Evolutionary conservation across 2,329 filamentous ascomycete species (phyloP), one percentile per base, ranked within the genome.

Genomic region (Fusarium nanum): DNA sequence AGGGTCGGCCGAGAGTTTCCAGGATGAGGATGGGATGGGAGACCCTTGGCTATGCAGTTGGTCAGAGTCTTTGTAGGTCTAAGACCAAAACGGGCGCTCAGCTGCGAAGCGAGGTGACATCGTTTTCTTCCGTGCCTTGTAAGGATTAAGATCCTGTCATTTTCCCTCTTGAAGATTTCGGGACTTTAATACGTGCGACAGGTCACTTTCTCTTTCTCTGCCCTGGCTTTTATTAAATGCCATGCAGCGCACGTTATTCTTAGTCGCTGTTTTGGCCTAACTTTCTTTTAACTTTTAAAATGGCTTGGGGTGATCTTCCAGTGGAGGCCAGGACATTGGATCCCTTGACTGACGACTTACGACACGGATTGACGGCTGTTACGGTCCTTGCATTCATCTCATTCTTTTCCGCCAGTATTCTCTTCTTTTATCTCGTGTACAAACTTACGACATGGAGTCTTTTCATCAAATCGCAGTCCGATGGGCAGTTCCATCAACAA

Each of bases 371-470:
- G 34, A 73, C 71, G 6, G 76, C 76, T 27, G 77, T 80, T 53
- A 70, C 75, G 11, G 67, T 76, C 18, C 55, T 79, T 5, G 71
- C 78, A 20, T 75, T 75, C 46, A 64, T 78, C 16, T 80, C 78
- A 3, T 80, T 80, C 67, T 56, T 77, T 52, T 63, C 73, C 7
- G 71, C 78, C 9, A 69, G 65, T 25, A 46, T 49, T 5, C 71
- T 80, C 5, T 80, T 80, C 52, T 55, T 75, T 7, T 80, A 80
- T 8, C 67, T 80, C 9, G 67, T 70, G 3, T 79, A 75, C 34
- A 80, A 79, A 55, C 64, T 80, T 23, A 59, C 72, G 22, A 56
- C 73, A 48, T 79, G 77, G 76, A 70, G 77, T 32, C 56, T 76
- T 18, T 74, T 73, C 34, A 46, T 77, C 28, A 68, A 56, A 20